These are phyloP conservation scores for Ballota nigra DNA, from an alignment of 257 asterid species.

Conservation along the genomic window DNA sequence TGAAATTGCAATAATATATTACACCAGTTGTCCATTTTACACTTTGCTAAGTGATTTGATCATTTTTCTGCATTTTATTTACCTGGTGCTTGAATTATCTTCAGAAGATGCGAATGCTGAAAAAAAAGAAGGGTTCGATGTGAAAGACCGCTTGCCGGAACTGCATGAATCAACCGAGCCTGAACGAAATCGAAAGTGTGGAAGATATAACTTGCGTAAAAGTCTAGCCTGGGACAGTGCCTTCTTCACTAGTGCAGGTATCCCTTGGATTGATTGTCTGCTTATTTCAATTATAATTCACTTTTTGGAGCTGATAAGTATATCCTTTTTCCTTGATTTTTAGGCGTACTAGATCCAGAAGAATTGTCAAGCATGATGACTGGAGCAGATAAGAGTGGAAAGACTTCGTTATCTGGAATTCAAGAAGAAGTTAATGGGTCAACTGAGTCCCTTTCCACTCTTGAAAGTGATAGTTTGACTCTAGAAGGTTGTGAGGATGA, in stretches of 20 bases:
- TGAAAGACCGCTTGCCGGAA: conserved; percentile 41
- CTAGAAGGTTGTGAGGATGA: conserved; percentile 75
- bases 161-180: conserved; percentile 62
- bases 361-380: conserved; percentile 75
- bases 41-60: neutral
- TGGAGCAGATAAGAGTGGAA: conserved; percentile 47
- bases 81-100: conserved; percentile 15
- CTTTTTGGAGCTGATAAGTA: conserved; percentile 1
- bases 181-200: conserved; percentile 35
- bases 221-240: conserved; percentile 99
- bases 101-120: conserved; percentile 39
- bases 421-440: conserved; percentile 75
- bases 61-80: neutral
- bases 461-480: conserved; percentile 66
- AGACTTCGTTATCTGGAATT: conserved; percentile 53
- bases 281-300: neutral
- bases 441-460: conserved; percentile 71
- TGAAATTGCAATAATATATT: neutral
- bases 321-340: conserved; percentile 1
- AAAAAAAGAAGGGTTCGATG: conserved; percentile 28
- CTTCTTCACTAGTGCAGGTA: conserved; percentile 93
- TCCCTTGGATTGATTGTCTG: neutral
- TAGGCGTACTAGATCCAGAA: conserved; percentile 87
- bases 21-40: neutral
- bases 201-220: conserved; percentile 79